Percentiles rank a stretch among this genome's conserved stretches.
phyloP scores from a whole-genome alignment of 1,284 basidiomycete species.

The Cryptococcus sp. region DNA sequence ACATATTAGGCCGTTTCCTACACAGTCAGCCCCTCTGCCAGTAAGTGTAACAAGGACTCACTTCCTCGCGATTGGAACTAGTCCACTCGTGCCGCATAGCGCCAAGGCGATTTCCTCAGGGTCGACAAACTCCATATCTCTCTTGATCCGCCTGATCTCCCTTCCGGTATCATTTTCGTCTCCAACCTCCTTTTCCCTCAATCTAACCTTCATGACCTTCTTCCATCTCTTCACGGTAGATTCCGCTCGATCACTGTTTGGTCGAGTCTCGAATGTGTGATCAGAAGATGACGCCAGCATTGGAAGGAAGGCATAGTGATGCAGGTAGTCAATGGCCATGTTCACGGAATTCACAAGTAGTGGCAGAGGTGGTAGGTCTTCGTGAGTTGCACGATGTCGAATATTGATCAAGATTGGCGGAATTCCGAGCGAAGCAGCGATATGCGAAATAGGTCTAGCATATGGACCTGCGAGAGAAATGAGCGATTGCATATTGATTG shows the following conservation, averaged over 20 bases:
- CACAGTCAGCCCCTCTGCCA: background rate
- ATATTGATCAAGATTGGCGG: conserved; percentile 91
- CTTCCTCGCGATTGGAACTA: conserved; percentile 78
- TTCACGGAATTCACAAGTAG: conserved; percentile 70
- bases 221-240: conserved; percentile 43
- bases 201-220: conserved; percentile 38
- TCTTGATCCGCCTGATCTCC: conserved; percentile 31
- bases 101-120: conserved; percentile 62
- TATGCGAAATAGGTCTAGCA: conserved; percentile 82
- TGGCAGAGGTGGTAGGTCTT: conserved; percentile 82
- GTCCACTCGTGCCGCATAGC: conserved; percentile 59
- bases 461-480: conserved; percentile 49
- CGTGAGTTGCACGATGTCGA: conserved; percentile 91
- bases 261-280: conserved; percentile 34
- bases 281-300: conserved; percentile 57
- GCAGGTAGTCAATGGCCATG: conserved; percentile 59
- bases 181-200: conserved; percentile 62
- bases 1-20: conserved; percentile 52
- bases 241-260: background rate
- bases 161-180: conserved; percentile 59
- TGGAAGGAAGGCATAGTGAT: conserved; percentile 70
- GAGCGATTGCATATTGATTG: background rate
- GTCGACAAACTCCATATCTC: conserved; percentile 52
- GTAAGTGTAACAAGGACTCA: conserved; percentile 40
- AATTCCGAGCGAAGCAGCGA: conserved; percentile 78